Evolutionary conservation across 1,139 yeast species (phyloP).

Genomic region (Sugiyamaella grinbergsii): DNA sequence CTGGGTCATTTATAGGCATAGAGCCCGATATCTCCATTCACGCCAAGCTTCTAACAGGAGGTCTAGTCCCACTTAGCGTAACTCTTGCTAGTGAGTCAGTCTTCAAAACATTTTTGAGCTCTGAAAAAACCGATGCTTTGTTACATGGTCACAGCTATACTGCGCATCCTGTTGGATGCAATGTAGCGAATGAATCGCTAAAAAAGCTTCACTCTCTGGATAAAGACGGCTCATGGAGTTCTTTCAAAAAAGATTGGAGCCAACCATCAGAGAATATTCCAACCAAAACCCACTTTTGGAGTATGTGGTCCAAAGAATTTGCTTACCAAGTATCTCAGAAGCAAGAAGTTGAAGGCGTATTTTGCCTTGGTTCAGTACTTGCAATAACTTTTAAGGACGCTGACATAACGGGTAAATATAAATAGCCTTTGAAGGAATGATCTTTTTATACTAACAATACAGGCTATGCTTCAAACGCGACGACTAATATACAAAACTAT

Average conservation of each 20-base stretch:
- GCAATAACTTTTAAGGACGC: constrained; percentile 33
- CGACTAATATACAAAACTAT: constrained; percentile 20
- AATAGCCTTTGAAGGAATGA: neutral
- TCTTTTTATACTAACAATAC: constrained; percentile 8
- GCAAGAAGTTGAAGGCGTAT: constrained; percentile 30
- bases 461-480: constrained; percentile 31
- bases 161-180: constrained; percentile 40
- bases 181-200: constrained; percentile 36
- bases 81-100: constrained; percentile 35
- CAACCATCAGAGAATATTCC: neutral
- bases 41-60: constrained; percentile 39
- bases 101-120: constrained; percentile 33
- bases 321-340: constrained; percentile 27
- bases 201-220: constrained; percentile 24
- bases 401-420: constrained; percentile 17
- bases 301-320: constrained; percentile 32
- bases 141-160: constrained; percentile 40
- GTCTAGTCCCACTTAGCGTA: constrained; percentile 35
- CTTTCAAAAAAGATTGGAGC: constrained; percentile 26
- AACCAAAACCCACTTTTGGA: constrained; percentile 23
- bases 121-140: constrained; percentile 35
- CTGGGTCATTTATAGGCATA: constrained; percentile 30
- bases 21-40: constrained; percentile 37
- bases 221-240: constrained; percentile 23
- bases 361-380: constrained; percentile 35